A percentile compares a stretch with the other conserved stretches of the same genome.
These are phyloP conservation scores for Juglanconis oblonga DNA, from an alignment of 2,329 filamentous ascomycete species.

Conservation along the genomic window DNA sequence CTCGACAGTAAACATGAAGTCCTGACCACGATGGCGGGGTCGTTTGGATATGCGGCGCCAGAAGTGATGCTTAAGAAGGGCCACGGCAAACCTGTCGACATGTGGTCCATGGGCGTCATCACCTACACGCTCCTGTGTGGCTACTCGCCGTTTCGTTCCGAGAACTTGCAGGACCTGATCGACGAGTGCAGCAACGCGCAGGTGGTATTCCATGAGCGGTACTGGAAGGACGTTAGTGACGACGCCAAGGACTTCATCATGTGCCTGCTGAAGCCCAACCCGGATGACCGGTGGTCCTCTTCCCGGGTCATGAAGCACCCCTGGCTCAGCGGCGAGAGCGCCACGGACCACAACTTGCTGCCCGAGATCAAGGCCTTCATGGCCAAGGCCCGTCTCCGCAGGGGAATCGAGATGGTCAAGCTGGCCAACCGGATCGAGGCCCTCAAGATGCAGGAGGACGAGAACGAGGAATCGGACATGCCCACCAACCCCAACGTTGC, in stretches of 20 bases:
- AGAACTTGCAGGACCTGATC: constrained; percentile 88
- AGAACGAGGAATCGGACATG: constrained; percentile 70
- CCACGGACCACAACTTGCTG: constrained; percentile 93
- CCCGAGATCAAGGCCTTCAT: constrained; percentile 96
- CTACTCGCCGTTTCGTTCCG: constrained; percentile 95
- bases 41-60: constrained; percentile 94
- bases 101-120: constrained; percentile 99
- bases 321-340: constrained; percentile 89
- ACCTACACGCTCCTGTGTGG: constrained; percentile 97
- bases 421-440: constrained; percentile 92
- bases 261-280: constrained; percentile 73
- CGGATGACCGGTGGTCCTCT: constrained; percentile 73
- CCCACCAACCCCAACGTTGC: constrained; percentile 60
- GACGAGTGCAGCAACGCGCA: constrained; percentile 83
- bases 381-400: constrained; percentile 83
- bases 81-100: constrained; percentile 96
- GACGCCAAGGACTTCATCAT: constrained; percentile 96
- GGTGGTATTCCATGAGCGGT: constrained; percentile 94
- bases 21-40: constrained; percentile 96
- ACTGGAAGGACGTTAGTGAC: constrained; percentile 95
- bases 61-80: constrained; percentile 98
- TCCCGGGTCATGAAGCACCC: constrained; percentile 75
- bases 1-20: constrained; percentile 87
- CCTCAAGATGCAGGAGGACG: constrained; percentile 90
- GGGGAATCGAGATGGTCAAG: constrained; percentile 94